Conservation (phyloP, 176 grass and related monocot species). For the Microstegium vimineum region DNA sequence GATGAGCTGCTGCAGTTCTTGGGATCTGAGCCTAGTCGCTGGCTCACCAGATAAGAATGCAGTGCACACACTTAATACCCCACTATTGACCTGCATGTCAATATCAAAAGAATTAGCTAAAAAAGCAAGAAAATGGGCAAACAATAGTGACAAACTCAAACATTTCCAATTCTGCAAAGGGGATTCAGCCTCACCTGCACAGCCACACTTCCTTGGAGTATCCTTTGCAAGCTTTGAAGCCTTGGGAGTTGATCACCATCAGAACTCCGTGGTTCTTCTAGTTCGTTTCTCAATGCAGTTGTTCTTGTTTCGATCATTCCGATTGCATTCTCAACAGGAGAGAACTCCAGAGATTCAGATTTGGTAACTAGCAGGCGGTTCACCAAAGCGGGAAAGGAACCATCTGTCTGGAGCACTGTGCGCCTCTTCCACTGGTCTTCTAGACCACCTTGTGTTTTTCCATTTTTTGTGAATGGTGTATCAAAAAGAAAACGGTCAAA, state of each 20-base stretch:
- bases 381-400: constrained; percentile 92
- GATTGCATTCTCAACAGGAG: constrained; percentile 96
- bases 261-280: constrained; percentile 95
- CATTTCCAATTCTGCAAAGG: background rate
- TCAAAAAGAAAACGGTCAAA: constrained; percentile 95
- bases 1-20: constrained; percentile 95
- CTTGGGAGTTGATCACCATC: constrained; percentile 94
- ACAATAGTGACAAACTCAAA: background rate
- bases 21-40: constrained; percentile 87
- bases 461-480: constrained; percentile 97
- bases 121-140: background rate
- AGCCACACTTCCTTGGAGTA: constrained; percentile 98
- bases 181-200: constrained; percentile 66
- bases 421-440: constrained; percentile 99
- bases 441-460: constrained; percentile 92
- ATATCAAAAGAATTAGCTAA: constrained; percentile 11
- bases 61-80: constrained; percentile 91
- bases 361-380: constrained; percentile 83
- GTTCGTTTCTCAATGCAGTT: constrained; percentile 90
- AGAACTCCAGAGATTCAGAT: constrained; percentile 95
- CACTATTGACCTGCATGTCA: constrained; percentile 89
- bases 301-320: constrained; percentile 99
- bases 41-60: constrained; percentile 98
- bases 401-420: constrained; percentile 85
- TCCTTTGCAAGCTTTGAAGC: constrained; percentile 95